These are phyloP conservation scores for Cyberlindnera suaveolens DNA, from an alignment of 805 yeast genomes.

Conservation along the genomic window DNA sequence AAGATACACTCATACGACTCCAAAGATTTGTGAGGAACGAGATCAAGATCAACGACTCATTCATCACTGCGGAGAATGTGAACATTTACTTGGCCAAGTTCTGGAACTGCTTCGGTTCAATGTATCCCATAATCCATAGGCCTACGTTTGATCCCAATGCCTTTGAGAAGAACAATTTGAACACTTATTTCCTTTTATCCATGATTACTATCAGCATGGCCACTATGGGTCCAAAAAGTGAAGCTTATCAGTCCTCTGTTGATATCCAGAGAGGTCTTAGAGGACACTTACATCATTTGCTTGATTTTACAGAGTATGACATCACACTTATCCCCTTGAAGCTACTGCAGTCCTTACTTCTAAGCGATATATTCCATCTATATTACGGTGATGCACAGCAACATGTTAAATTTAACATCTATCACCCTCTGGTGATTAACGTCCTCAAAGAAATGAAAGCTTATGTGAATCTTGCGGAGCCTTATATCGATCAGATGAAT, in stretches of 20 bases:
- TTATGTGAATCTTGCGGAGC: conserved; percentile 10
- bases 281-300: conserved; percentile 9
- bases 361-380: conserved; percentile 21
- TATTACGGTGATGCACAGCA: conserved; percentile 22
- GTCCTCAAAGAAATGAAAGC: conserved; percentile 16
- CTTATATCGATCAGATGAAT: conserved; percentile 3
- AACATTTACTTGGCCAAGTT: conserved; percentile 23
- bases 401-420: conserved; percentile 13
- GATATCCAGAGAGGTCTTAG: conserved; percentile 19
- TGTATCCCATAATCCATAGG: conserved; percentile 35
- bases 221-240: conserved; percentile 1
- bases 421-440: conserved; percentile 20
- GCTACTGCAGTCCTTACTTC: conserved; percentile 21
- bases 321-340: conserved; percentile 14
- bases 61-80: conserved; percentile 1
- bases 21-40: conserved; percentile 1
- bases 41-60: background rate
- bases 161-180: conserved; percentile 1
- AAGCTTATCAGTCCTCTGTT: background rate
- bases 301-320: conserved; percentile 6
- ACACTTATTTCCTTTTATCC: conserved; percentile 13
- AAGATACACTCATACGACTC: conserved; percentile 1
- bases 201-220: conserved; percentile 21
- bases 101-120: conserved; percentile 32
- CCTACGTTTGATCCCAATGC: conserved; percentile 24